Conservation (phyloP, 345 rosid genomes). For the Linum usitatissimum region DNA sequence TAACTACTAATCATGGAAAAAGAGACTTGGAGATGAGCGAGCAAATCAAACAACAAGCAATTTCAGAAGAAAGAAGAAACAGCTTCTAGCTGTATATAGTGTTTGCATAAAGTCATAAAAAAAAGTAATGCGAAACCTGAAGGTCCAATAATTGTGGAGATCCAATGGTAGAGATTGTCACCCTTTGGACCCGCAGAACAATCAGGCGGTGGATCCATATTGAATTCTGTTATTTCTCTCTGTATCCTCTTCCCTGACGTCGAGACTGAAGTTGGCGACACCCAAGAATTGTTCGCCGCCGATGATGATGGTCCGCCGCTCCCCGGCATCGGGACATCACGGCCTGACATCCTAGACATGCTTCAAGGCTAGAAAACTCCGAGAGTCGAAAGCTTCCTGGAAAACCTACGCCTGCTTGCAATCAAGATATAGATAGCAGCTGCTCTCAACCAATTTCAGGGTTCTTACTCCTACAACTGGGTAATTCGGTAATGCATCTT, state of each 20-base stretch:
- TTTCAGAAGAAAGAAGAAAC: slow-evolving; percentile 2
- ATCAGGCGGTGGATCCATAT: slow-evolving; percentile 59
- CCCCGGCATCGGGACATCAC: not conserved
- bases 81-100: no score
- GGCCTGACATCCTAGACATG: not conserved
- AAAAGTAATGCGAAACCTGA: slow-evolving; percentile 31
- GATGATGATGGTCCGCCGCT: slow-evolving; percentile 24
- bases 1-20: no score
- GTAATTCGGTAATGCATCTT: no score
- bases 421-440: no score
- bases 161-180: slow-evolving; percentile 89
- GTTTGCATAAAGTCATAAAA: not conserved
- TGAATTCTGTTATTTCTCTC: slow-evolving; percentile 76
- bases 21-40: not conserved
- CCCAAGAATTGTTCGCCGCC: slow-evolving; percentile 55
- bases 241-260: slow-evolving; percentile 90
- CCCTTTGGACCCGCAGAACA: slow-evolving; percentile 92
- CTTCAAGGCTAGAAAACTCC: not conserved
- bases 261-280: slow-evolving; percentile 65
- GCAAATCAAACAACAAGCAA: not conserved
- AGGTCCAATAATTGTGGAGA: slow-evolving; percentile 79
- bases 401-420: no score
- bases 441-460: no score
- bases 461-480: no score
- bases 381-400: no score